These are phyloP conservation scores for Colletotrichum salicis DNA, from an alignment of 2,329 filamentous ascomycete genomes.

Conservation along the genomic window DNA sequence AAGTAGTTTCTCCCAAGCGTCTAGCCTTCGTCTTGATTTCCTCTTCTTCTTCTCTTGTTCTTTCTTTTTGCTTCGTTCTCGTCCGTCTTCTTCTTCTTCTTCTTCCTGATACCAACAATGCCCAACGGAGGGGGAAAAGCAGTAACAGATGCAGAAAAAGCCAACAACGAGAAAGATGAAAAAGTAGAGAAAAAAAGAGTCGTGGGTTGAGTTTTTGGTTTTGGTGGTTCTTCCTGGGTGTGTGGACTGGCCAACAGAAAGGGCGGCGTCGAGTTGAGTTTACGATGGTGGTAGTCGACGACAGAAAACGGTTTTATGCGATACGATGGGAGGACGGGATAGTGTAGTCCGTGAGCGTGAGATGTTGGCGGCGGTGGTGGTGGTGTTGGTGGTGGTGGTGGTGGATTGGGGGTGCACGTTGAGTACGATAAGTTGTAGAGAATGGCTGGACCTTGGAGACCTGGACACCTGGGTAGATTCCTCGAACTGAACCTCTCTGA, in stretches of 20 bases:
- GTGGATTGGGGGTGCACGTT: constrained; percentile 7
- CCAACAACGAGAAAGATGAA: not conserved
- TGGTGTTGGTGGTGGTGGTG: not conserved
- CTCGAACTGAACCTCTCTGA: constrained; percentile 14
- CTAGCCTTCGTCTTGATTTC: not conserved
- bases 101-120: constrained; percentile 13
- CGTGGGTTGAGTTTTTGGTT: not conserved
- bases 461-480: constrained; percentile 1
- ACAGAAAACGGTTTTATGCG: not conserved
- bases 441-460: constrained; percentile 26
- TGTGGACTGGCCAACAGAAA: constrained; percentile 12
- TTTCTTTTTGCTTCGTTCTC: not conserved
- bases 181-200: not conserved
- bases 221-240: not conserved
- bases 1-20: not conserved
- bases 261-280: constrained; percentile 5
- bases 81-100: not conserved
- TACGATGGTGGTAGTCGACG: not conserved
- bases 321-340: not conserved
- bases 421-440: constrained; percentile 23
- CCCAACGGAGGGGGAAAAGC: constrained; percentile 2
- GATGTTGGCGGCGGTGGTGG: not conserved
- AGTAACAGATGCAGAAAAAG: constrained; percentile 14
- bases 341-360: not conserved
- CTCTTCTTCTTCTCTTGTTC: not conserved